Conservation (phyloP, 2,329 filamentous ascomycete species). For the Sclerotinia glacialis region DNA sequence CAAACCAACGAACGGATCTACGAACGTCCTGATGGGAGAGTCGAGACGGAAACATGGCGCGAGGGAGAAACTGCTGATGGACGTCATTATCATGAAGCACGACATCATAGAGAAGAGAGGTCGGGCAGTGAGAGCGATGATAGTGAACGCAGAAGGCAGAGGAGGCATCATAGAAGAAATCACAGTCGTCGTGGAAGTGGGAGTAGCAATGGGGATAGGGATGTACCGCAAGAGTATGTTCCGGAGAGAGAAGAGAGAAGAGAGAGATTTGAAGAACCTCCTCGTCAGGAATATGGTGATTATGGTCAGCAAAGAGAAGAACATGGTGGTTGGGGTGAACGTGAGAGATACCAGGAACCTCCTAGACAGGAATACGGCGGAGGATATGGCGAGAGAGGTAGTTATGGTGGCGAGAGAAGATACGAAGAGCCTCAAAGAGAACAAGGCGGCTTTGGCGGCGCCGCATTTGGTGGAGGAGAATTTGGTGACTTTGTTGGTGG, state of each 20-base stretch:
- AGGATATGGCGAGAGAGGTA: conserved; percentile 10
- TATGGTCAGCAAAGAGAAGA: conserved; percentile 11
- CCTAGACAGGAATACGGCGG: conserved; percentile 23
- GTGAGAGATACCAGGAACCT: conserved; percentile 21
- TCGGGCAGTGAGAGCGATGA: conserved; percentile 37
- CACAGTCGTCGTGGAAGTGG: conserved; percentile 22
- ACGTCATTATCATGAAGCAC: conserved; percentile 26
- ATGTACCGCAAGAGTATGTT: conserved; percentile 26
- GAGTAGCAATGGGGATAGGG: conserved; percentile 27
- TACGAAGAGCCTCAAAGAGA: conserved; percentile 7
- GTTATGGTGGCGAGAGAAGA: background rate
- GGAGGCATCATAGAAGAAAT: conserved; percentile 36
- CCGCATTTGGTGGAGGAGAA: conserved; percentile 10
- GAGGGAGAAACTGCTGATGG: conserved; percentile 30
- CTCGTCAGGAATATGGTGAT: conserved; percentile 27
- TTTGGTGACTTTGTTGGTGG: conserved; percentile 21
- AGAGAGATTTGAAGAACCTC: conserved; percentile 22
- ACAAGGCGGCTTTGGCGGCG: conserved; percentile 23
- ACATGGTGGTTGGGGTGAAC: conserved; percentile 26
- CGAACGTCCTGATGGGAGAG: conserved; percentile 40
- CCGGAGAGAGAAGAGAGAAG: conserved; percentile 19
- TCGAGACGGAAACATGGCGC: conserved; percentile 33
- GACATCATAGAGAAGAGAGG: conserved; percentile 31
- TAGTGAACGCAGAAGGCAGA: conserved; percentile 35
- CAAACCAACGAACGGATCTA: conserved; percentile 55